These are phyloP conservation scores for Pestalotiopsis sp. DNA, from an alignment of 2,329 filamentous ascomycete genomes.

Conservation along the genomic window DNA sequence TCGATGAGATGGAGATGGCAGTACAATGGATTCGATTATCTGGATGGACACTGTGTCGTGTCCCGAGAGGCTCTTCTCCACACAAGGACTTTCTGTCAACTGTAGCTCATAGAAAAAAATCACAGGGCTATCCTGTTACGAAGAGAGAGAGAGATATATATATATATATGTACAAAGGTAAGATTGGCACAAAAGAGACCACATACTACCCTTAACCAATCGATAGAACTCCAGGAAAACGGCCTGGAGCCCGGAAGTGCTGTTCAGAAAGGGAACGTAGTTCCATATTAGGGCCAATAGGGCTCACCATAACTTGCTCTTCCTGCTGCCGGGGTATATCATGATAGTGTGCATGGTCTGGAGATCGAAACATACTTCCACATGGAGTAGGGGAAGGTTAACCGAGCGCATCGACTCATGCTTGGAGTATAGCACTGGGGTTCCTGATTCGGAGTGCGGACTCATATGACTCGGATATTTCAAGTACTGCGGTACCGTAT, in stretches of 20 bases:
- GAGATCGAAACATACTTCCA: not conserved
- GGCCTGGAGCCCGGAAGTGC: not conserved
- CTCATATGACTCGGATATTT: not conserved
- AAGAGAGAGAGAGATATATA: too few species aligned
- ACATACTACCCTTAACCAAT: not conserved
- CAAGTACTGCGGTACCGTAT: not conserved
- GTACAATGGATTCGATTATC: not conserved
- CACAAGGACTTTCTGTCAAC: too few species aligned
- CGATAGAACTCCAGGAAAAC: not conserved
- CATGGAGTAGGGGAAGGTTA: not conserved
- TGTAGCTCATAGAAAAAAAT: not conserved
- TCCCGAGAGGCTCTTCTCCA: too few species aligned
- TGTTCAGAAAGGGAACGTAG: conserved; percentile 2
- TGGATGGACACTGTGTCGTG: too few species aligned
- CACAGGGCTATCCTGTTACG: not conserved
- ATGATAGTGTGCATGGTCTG: not conserved
- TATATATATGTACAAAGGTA: not conserved
- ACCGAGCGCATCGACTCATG: not conserved
- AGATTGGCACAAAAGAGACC: not conserved
- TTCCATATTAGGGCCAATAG: not conserved
- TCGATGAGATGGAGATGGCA: not conserved
- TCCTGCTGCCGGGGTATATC: not conserved
- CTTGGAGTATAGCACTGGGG: not conserved
- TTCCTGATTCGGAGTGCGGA: not conserved
- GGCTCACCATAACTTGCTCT: not conserved